Percentiles rank a stretch among this genome's conserved stretches.
Conservation (phyloP, 2,329 filamentous ascomycete genomes). For the Colletotrichum gloeosporioides region DNA sequence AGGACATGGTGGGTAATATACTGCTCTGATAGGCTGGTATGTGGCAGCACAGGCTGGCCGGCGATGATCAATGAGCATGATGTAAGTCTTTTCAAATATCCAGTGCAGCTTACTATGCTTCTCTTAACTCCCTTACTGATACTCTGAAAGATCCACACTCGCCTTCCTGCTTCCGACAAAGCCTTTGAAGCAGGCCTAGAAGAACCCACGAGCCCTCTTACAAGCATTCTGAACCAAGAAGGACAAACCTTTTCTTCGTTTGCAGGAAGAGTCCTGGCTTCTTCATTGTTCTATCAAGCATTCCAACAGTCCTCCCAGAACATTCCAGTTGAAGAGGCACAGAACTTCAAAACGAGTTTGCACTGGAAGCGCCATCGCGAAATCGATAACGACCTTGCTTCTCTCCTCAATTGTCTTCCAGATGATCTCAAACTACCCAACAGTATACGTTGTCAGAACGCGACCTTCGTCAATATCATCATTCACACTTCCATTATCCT, state of each 20-base stretch:
- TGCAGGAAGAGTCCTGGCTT: slow-evolving; percentile 64
- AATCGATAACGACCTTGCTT: slow-evolving; percentile 67
- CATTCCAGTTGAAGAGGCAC: slow-evolving; percentile 59
- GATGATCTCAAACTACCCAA: slow-evolving; percentile 62
- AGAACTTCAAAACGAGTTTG: slow-evolving; percentile 66
- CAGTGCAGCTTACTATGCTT: neutral
- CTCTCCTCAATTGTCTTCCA: slow-evolving; percentile 64
- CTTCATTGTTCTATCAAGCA: slow-evolving; percentile 60
- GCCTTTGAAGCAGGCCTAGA: slow-evolving; percentile 62
- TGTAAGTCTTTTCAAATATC: slow-evolving; percentile 23
- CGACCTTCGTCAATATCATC: slow-evolving; percentile 67
- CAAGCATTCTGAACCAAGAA: slow-evolving; percentile 53
- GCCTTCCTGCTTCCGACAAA: slow-evolving; percentile 67
- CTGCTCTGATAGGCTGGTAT: slow-evolving; percentile 69
- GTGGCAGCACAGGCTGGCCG: slow-evolving; percentile 74
- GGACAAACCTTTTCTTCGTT: slow-evolving; percentile 57
- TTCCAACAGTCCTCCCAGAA: slow-evolving; percentile 68
- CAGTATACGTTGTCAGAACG: slow-evolving; percentile 64
- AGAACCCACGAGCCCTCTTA: slow-evolving; percentile 55
- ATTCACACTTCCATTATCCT: slow-evolving; percentile 73
- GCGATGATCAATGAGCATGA: slow-evolving; percentile 71
- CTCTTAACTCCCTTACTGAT: neutral
- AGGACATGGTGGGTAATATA: slow-evolving; percentile 73
- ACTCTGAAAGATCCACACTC: slow-evolving; percentile 53
- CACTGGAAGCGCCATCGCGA: slow-evolving; percentile 72